Percentiles rank a stretch among this genome's conserved stretches.
phyloP scores from a whole-genome alignment of 1,139 yeast species.

The Suhomyces taliae region DNA sequence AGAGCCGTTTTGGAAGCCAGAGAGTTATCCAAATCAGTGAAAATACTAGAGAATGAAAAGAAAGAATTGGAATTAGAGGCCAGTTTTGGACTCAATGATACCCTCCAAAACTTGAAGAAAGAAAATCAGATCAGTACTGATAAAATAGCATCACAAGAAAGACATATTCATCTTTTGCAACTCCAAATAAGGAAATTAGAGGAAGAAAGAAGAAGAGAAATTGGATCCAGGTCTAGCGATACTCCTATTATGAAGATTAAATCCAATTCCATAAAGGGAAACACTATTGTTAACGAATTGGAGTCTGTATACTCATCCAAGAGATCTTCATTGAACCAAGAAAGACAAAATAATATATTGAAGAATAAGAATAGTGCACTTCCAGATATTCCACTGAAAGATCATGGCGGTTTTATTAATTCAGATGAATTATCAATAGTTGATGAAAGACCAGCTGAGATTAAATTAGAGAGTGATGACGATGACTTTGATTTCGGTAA shows the following conservation, averaged over 20 bases:
- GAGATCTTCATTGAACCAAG: conserved; percentile 4
- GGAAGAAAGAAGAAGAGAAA: conserved; percentile 15
- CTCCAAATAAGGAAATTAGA: conserved; percentile 22
- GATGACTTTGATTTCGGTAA: conserved; percentile 5
- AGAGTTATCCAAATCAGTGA: conserved; percentile 24
- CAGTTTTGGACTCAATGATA: conserved; percentile 21
- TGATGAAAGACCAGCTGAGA: conserved; percentile 9
- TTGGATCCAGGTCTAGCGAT: background rate
- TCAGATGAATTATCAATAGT: conserved; percentile 17
- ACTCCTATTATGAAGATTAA: background rate
- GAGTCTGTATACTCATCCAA: conserved; percentile 17
- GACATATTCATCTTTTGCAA: conserved; percentile 27
- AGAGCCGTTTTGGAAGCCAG: conserved; percentile 34
- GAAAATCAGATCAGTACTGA: conserved; percentile 20
- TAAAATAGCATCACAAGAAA: conserved; percentile 29
- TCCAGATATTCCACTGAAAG: conserved; percentile 2
- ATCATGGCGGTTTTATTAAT: conserved; percentile 4
- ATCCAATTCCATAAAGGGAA: conserved; percentile 3
- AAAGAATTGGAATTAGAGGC: conserved; percentile 23
- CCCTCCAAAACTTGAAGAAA: conserved; percentile 19
- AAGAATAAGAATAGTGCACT: conserved; percentile 5
- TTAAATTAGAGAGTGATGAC: conserved; percentile 1
- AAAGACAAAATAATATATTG: background rate
- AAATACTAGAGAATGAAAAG: conserved; percentile 27
- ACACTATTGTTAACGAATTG: conserved; percentile 18